Evolutionary conservation across 176 grass and related monocot genomes (phyloP).

Genomic region (Carex littledalei): DNA sequence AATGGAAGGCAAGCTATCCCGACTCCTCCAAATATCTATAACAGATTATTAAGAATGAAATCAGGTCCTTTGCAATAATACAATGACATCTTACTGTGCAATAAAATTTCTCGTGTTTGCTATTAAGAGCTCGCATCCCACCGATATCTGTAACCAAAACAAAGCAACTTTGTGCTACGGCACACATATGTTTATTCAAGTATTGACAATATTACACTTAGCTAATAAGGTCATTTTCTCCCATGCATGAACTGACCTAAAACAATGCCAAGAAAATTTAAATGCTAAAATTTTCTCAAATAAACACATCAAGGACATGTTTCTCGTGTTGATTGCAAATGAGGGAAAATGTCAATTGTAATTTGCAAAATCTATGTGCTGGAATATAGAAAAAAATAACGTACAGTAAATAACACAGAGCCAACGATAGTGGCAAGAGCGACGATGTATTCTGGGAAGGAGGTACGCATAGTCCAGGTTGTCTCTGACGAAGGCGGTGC

Average conservation of each 20-base stretch:
- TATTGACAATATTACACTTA: neutral
- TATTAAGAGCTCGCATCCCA: neutral
- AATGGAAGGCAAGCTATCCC: conserved; percentile 96
- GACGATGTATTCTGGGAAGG: conserved; percentile 96
- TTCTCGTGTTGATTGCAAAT: neutral
- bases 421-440: conserved; percentile 94
- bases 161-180: neutral
- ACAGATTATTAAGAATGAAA: neutral
- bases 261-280: neutral
- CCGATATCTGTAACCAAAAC: neutral
- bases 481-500: conserved; percentile 61
- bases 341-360: neutral
- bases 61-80: neutral
- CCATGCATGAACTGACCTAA: neutral
- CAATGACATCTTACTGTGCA: neutral
- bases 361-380: neutral
- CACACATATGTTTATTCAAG: neutral
- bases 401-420: conserved; percentile 92
- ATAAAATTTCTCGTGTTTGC: neutral
- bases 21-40: conserved; percentile 96
- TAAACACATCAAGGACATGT: neutral
- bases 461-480: conserved; percentile 91
- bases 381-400: conserved; percentile 21
- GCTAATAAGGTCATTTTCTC: neutral
- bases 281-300: neutral